Base-by-base conservation (phyloP, 257 asterid genomes). In the Mentha longifolia region DNA sequence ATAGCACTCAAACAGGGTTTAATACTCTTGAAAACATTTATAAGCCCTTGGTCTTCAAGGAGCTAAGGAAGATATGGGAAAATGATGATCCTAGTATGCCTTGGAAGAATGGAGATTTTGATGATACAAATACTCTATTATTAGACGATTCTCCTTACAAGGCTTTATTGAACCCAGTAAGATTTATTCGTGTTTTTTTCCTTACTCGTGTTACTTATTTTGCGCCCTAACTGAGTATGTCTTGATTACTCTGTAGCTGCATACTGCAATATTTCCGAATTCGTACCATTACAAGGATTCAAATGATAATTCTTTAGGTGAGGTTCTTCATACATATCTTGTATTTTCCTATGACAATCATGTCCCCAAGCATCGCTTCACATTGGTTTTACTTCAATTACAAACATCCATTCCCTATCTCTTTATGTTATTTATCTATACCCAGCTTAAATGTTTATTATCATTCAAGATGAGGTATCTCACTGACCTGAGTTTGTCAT, bases 81-180 rank as follows among this genome's bases (percentile, higher is more conserved):
- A 76, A 78, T 59, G 68, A 76, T n/a, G 79, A 74, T 79, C 88
- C 85, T 57, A 58, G 73, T 65, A 75, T 82, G 68, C 95, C 89
- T 9, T 88, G 98, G 98, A 80, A 85, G 80, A 81, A 65, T 60
- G 98, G 97, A 77, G 83, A 86, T 79, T 92, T 88, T 80, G 54
- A 90, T 67, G 94, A 88, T 81, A 82, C 95, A 46, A 95, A 92
- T 85, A 95, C 98, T 7, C 68, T 95, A 64, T 78, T 92, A 67
- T 47, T 95, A 73, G 98, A 95, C 61, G 99, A 95, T 85, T 92
- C 99, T 82, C 99, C 99, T 31, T 92, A 95, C 84, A 92, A 95
- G 80, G 95, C 99, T 69, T 85, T 95, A 71, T 89, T 95, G 50
- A 95, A 95, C 78, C 99, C 97, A 10, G 99, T 95, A 84, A 79